Percentiles rank a stretch among this genome's conserved stretches.
Evolutionary conservation across 805 yeast genomes (phyloP).

Genomic region (Candida palmyrensis): DNA sequence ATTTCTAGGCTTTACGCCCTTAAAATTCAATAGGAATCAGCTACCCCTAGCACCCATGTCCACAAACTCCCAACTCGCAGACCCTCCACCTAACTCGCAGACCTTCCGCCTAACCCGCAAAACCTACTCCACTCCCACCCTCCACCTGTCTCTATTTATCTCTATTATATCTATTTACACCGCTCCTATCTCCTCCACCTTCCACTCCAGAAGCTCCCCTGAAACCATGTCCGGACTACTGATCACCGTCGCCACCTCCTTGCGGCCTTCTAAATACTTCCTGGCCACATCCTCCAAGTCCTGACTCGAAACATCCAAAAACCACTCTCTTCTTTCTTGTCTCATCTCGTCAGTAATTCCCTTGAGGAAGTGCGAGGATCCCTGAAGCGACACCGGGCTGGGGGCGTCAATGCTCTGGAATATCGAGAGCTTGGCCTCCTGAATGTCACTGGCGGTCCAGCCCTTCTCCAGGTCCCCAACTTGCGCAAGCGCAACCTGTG

Average conservation of each 20-base stretch:
- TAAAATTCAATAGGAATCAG: too few species aligned
- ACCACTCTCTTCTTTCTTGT: conserved; percentile 70
- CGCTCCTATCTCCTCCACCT: not conserved
- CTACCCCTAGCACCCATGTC: too few species aligned
- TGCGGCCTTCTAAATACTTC: conserved; percentile 46
- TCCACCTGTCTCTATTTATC: not conserved
- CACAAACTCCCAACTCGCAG: too few species aligned
- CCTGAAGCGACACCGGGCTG: conserved; percentile 72
- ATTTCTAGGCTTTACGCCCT: too few species aligned
- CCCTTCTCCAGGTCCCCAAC: conserved; percentile 14
- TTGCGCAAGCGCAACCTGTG: conserved; percentile 31
- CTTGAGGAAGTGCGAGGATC: conserved; percentile 56
- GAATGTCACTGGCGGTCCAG: conserved; percentile 64
- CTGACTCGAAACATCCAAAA: conserved; percentile 57
- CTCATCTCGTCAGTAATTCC: conserved; percentile 75
- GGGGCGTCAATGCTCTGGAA: conserved; percentile 95
- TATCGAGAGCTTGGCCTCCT: conserved; percentile 85
- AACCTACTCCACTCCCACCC: not conserved
- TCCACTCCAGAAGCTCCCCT: conserved; percentile 13
- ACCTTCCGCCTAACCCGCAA: too few species aligned
- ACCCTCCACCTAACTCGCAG: too few species aligned
- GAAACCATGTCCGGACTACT: conserved; percentile 41
- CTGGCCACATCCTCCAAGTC: conserved; percentile 67
- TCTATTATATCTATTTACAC: conserved; percentile 1
- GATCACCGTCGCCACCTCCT: conserved; percentile 36